Evolutionary conservation across 129 eudicot genomes (phyloP), one percentile per base, ranked within the genome.

Genomic region (Flaveria robusta): DNA sequence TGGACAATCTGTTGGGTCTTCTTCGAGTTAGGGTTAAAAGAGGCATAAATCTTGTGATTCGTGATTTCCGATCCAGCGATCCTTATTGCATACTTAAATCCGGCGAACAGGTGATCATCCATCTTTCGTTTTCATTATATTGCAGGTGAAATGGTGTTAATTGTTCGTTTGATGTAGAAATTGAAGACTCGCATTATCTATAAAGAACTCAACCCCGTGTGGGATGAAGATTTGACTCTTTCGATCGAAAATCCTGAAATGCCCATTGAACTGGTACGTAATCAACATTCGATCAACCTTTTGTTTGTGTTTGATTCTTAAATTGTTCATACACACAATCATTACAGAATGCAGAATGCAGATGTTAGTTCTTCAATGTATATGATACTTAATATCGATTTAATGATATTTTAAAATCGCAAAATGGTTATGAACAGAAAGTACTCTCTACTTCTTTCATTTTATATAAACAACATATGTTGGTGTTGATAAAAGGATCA

Each of bases 221-320:
- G 97, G 97, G 81, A 91, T 46, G 95, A 91, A 81, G 90, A 88
- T 72, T 75, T 91, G 72, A 91, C 97, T 11, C 90, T 91, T 76
- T 83, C 92, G 8, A 72, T 91, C 15, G 55, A 86, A 27, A 85
- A 87, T 75, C 80, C 87, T 18, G 63, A 88, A n/a, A 46, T 46
- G 42, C 92, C 91, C 2, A 45, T 91, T 50, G 70, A 52, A 46
- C 76, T 91, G 82, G 97, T 87, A 79, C 64, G 84, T 16, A 47
- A 26, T 71, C 37, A 9, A 18, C 15, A 42, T 58, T 1, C 37
- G 16, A 41, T n/a, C 12, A 27, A 26, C 19, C 27, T 74, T 60
- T 3, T 47, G 22, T 26, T 27, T 23, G 8, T 58, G 22, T 37
- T 46, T 18, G 27, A 8, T 20, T 39, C 52, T 20, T 22, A 41